Conservation (phyloP, 2,329 filamentous ascomycete genomes). For the Lanzia echinophila region DNA sequence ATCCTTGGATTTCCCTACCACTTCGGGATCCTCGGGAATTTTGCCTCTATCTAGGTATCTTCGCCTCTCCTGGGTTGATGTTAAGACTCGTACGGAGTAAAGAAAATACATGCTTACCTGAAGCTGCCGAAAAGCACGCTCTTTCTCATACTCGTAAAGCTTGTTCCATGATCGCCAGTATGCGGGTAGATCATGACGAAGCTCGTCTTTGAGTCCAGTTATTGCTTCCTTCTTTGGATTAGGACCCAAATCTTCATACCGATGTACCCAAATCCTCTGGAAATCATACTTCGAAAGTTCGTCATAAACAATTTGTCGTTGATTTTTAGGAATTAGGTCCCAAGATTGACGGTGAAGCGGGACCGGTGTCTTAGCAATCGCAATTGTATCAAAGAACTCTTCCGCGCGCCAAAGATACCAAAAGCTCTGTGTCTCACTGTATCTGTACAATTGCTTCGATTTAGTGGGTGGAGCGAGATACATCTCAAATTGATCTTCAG, state of each 20-base stretch:
- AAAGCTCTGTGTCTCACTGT: neutral
- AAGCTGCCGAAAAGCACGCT: neutral
- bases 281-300: conserved; percentile 2
- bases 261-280: neutral
- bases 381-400: conserved; percentile 2
- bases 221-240: neutral
- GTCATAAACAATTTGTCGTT: neutral
- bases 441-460: neutral
- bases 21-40: neutral
- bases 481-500: neutral
- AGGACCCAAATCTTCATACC: neutral
- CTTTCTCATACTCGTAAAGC: neutral
- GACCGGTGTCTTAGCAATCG: conserved; percentile 1
- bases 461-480: neutral
- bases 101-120: neutral
- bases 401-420: neutral
- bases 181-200: neutral
- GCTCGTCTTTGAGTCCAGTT: neutral
- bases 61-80: neutral
- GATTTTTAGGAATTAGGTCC: neutral
- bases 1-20: neutral
- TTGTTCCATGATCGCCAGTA: neutral
- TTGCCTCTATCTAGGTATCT: conserved; percentile 1
- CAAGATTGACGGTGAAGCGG: neutral
- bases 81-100: neutral